Conservation (phyloP, 164 flowering plant species). For the Nymphaea colorata region DNA sequence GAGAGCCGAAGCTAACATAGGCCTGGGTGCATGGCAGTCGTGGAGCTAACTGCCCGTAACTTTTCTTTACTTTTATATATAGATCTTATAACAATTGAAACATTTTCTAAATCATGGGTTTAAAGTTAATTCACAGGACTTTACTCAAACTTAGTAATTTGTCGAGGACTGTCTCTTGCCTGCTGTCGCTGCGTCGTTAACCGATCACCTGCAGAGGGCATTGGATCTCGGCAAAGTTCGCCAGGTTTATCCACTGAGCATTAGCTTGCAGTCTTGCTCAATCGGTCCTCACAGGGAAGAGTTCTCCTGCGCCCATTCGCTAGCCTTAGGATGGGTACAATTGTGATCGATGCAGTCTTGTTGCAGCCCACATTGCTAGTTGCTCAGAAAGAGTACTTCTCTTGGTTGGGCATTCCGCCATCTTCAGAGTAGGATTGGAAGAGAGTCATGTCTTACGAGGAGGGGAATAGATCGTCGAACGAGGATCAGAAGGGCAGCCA, state of each 20-base stretch:
- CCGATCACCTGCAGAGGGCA: slow-evolving; percentile 77
- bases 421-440: slow-evolving; percentile 29
- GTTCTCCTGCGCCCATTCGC: slow-evolving; percentile 82
- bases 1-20: too few relatives aligned
- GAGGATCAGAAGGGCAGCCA: slow-evolving; percentile 65
- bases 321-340: slow-evolving; percentile 81
- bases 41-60: too few relatives aligned
- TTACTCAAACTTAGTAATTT: too few relatives aligned
- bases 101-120: too few relatives aligned
- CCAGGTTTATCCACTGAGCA: slow-evolving; percentile 75
- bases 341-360: slow-evolving; percentile 87
- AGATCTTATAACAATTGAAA: too few relatives aligned
- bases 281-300: slow-evolving; percentile 77
- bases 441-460: slow-evolving; percentile 69
- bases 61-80: too few relatives aligned
- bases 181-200: slow-evolving; percentile 58
- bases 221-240: slow-evolving; percentile 67
- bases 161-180: slow-evolving; percentile 76
- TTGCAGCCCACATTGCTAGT: slow-evolving; percentile 62
- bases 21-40: too few relatives aligned
- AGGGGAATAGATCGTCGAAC: slow-evolving; percentile 91
- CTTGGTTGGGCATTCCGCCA: slow-evolving; percentile 85
- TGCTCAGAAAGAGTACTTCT: slow-evolving; percentile 71
- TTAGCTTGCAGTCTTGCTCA: slow-evolving; percentile 78
- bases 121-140: too few relatives aligned